Evolutionary conservation across 2,329 filamentous ascomycete genomes (phyloP), one percentile per base, ranked within the genome.

Genomic region (Neoascochyta sp.): DNA sequence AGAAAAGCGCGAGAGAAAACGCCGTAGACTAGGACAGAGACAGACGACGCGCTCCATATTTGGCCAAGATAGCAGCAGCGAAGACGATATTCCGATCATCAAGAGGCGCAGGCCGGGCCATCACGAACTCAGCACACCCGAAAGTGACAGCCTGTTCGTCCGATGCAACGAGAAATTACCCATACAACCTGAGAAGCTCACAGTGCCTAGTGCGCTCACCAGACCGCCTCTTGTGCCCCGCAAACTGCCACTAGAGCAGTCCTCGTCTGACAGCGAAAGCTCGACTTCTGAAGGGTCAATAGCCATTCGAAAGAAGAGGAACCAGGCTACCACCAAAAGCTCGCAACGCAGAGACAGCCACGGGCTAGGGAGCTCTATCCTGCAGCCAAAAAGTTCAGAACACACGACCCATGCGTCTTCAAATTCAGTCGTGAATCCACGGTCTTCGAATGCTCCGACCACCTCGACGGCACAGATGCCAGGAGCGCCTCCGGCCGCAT

Each of bases 1-100:
- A 4, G 27, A 28, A 7, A 53, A 51, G 29, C 42, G 46, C 11
- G 24, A 15, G 2, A 47, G 45, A 31, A 47, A 52, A 29, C 43
- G 47, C n/a, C 25, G 15, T 7, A 41, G 36, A 24, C 20, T 34
- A 19, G 28, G 16, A 21, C 39, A 27, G 3, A 13, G 13, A 28
- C 27, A 40, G 35, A 7, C 21, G 16, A 10, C 9, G 27, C 19
- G 27, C 11, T 14, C 10, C 27, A 13, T 15, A 34, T n/a, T n/a
- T n/a, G n/a, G n/a, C n/a, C n/a, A 33, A 9, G 22, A 25, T 7
- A 33, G 41, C 12, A 39, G 27, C 22, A 45, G 38, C 25, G 43
- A 51, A 4, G 41, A 47, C 12, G 45, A 41, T 9, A 13, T 14
- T 8, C 27, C 42, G 14, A 16, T 41, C n/a, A 28, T n/a, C 3